Evolutionary conservation across 2,329 filamentous ascomycete species (phyloP), one percentile per base, ranked within the genome.

Genomic region (Aspergillus sp.): DNA sequence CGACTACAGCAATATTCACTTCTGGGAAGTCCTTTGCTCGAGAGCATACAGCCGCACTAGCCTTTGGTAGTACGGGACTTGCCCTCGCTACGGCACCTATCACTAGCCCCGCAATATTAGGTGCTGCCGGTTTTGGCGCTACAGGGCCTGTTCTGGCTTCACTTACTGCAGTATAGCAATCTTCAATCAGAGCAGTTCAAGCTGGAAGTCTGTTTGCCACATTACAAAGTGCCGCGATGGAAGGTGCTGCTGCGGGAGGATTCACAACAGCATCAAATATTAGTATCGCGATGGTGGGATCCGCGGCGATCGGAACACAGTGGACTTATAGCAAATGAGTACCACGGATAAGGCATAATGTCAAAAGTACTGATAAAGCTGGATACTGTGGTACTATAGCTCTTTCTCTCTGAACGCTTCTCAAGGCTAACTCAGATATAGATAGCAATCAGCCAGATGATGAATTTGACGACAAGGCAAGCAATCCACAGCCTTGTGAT

Each of bases 141-240:
- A 32, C 52, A 25, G 58, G 58, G 36, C 58, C 58, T 56, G 58
- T 56, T 45, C 47, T 47, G 23, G 58, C 58, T 25, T 60, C 58
- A 45, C 36, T 60, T 52, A 52, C 58, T 60, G 58, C 58, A 32
- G 36, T 25, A 25, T 60, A 52, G 58, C 58, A 56, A 23, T 60
- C 58, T 56, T 60, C 58, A 47, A 41, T 60, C 38, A 52, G 58
- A n/a, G 43, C 15, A 21, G 58, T 55, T 30, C 58, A 60, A 52
- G 58, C 58, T 47, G 52, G 58, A n/a, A 60, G 52, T 30, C 45
- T 60, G 45, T 56, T 60, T 52, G 45, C 58, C 19, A 59, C 43
- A 21, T 17, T 59, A 56, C 58, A 59, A 45, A 45, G 58, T 17
- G 58, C 58, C 55, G 58, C 58, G 47, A 59, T 59, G 52, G 52